These are phyloP conservation scores for Rosa multiflora DNA, from an alignment of 306 rosid genomes.

Conservation along the genomic window DNA sequence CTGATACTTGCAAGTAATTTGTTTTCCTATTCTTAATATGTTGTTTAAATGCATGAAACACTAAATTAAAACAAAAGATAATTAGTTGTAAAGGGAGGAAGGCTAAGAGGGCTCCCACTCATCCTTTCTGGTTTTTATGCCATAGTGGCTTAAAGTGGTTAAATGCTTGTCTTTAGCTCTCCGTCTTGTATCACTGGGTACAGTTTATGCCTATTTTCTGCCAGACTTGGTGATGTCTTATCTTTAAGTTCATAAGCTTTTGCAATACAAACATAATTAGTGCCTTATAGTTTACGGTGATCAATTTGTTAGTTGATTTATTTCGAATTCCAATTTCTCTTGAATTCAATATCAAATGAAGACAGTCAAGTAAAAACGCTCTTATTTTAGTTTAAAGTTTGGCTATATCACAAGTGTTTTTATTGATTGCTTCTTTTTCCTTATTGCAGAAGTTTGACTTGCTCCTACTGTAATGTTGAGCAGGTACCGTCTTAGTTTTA, in stretches of 20 bases:
- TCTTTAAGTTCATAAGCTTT: not conserved
- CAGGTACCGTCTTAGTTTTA: slow-evolving; percentile 53
- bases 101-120: not conserved
- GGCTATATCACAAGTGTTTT: not conserved
- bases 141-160: not conserved
- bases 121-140: not conserved
- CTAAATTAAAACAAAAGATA: not conserved
- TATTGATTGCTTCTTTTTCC: slow-evolving; percentile 31
- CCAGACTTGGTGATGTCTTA: not conserved
- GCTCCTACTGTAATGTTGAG: slow-evolving; percentile 82
- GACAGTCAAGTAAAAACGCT: not conserved
- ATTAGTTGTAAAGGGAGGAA: not conserved
- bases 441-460: slow-evolving; percentile 73
- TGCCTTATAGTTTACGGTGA: not conserved
- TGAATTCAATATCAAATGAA: not conserved
- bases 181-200: not conserved
- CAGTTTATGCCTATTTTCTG: not conserved
- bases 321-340: not conserved
- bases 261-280: not conserved
- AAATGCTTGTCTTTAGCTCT: not conserved
- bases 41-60: not conserved
- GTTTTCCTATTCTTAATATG: not conserved
- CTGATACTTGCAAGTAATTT: not conserved
- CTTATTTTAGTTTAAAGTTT: not conserved
- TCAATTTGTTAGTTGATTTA: not conserved